phyloP scores from a whole-genome alignment of 192 early-diverging fungal species.

The Coemansia javaensis region DNA sequence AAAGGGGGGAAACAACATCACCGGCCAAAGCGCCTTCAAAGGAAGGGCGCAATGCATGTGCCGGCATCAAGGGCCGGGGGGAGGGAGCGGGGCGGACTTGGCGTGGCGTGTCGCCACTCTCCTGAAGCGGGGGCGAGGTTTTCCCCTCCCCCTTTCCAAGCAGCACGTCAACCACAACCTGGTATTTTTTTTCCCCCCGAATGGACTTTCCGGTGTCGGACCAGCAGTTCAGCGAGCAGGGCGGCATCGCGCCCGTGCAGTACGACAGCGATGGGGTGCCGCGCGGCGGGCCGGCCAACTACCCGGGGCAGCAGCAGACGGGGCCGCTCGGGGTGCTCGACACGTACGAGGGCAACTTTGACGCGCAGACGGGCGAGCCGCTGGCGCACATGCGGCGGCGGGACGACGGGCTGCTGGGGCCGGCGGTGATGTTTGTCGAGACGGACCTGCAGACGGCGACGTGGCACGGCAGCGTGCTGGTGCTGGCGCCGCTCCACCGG shows the following conservation, averaged over 20 bases:
- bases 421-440: conserved; percentile 53
- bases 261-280: conserved; percentile 43
- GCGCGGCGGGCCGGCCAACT: conserved; percentile 39
- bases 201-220: conserved; percentile 47
- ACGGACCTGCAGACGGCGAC: conserved; percentile 48
- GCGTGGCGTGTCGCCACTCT: too few relatives aligned
- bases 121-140: too few relatives aligned
- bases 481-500: conserved; percentile 34
- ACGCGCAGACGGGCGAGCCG: conserved; percentile 40
- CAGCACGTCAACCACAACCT: too few relatives aligned
- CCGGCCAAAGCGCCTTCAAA: too few relatives aligned
- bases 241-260: conserved; percentile 15
- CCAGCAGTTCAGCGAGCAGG: conserved; percentile 21
- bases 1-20: too few relatives aligned
- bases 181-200: background rate
- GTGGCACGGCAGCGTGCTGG: conserved; percentile 56
- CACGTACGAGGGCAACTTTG: conserved; percentile 51
- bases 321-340: conserved; percentile 16
- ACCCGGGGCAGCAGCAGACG: conserved; percentile 14
- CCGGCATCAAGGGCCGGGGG: too few relatives aligned
- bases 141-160: too few relatives aligned
- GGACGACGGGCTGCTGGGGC: conserved; percentile 49
- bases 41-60: too few relatives aligned
- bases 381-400: conserved; percentile 33
- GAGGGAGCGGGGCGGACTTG: too few relatives aligned